Percentiles rank a stretch among this genome's conserved stretches.
Conservation (phyloP, 352 stramenopile species). For the Pythium aquatile region DNA sequence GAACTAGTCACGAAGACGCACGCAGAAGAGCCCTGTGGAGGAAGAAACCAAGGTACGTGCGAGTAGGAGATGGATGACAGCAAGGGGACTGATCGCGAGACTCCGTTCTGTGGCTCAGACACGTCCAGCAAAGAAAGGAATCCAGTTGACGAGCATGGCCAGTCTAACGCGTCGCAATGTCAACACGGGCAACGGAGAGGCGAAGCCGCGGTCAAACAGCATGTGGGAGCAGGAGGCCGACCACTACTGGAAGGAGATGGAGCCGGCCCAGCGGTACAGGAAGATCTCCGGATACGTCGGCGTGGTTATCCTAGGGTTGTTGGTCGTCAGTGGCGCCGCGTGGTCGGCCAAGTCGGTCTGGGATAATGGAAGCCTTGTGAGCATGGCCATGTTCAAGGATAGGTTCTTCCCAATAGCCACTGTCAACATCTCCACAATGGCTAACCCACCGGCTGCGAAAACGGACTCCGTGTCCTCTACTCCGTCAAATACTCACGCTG, state of each 20-base stretch:
- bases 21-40: neutral
- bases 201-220: conserved; percentile 38
- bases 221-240: conserved; percentile 69
- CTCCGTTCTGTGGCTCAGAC: neutral
- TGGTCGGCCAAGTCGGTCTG: conserved; percentile 20
- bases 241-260: conserved; percentile 78
- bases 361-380: conserved; percentile 8
- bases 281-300: conserved; percentile 33
- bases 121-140: neutral
- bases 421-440: conserved; percentile 8
- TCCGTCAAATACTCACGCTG: neutral
- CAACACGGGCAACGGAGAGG: conserved; percentile 21
- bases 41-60: neutral
- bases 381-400: conserved; percentile 13
- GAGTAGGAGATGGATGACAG: neutral
- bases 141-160: conserved; percentile 9
- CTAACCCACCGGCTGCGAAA: neutral
- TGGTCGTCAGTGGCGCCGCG: conserved; percentile 20
- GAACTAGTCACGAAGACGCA: neutral
- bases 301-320: conserved; percentile 24
- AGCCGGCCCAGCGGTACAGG: conserved; percentile 43
- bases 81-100: conserved; percentile 3
- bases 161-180: conserved; percentile 51
- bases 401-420: conserved; percentile 11
- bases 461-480: conserved; percentile 1